A percentile compares a stretch with the other conserved stretches of the same genome.
Evolutionary conservation across 768 basidiomycete species (phyloP).

Genomic region (Suillus clintonianus): DNA sequence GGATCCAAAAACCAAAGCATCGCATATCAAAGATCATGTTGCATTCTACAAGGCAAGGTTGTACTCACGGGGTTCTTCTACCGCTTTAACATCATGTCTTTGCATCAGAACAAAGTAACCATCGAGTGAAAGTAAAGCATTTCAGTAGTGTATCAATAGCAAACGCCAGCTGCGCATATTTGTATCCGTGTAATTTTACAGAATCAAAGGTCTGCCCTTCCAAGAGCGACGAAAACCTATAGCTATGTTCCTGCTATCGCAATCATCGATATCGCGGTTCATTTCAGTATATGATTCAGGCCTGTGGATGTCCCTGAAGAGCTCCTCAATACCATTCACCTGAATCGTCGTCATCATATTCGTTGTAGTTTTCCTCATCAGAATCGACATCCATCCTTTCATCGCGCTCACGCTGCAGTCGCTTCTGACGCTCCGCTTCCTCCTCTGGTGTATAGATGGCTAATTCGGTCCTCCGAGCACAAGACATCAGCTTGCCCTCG

Average conservation of each 20-base stretch:
- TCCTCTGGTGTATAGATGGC: constrained; percentile 24
- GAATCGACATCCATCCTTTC: constrained; percentile 13
- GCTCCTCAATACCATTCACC: neutral
- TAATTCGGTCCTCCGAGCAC: constrained; percentile 19
- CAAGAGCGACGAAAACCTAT: neutral
- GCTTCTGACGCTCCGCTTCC: constrained; percentile 7
- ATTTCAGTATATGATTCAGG: neutral
- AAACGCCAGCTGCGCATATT: neutral
- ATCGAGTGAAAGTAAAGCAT: neutral
- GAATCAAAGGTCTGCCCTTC: neutral
- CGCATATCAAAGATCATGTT: constrained; percentile 63
- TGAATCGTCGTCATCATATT: constrained; percentile 7
- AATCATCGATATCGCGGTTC: neutral
- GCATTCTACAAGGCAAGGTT: constrained; percentile 75
- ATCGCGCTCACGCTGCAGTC: constrained; percentile 8
- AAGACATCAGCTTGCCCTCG: constrained; percentile 23
- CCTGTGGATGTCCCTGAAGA: neutral
- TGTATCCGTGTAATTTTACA: neutral
- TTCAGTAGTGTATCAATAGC: neutral
- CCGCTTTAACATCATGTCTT: neutral
- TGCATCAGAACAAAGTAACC: neutral
- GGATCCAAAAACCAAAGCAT: constrained; percentile 53
- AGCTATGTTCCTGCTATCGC: neutral
- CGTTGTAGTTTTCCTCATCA: constrained; percentile 8
- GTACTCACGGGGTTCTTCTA: neutral